phyloP scores from a whole-genome alignment of 2,329 filamentous ascomycete species.

The Pleoardoris graminearum region DNA sequence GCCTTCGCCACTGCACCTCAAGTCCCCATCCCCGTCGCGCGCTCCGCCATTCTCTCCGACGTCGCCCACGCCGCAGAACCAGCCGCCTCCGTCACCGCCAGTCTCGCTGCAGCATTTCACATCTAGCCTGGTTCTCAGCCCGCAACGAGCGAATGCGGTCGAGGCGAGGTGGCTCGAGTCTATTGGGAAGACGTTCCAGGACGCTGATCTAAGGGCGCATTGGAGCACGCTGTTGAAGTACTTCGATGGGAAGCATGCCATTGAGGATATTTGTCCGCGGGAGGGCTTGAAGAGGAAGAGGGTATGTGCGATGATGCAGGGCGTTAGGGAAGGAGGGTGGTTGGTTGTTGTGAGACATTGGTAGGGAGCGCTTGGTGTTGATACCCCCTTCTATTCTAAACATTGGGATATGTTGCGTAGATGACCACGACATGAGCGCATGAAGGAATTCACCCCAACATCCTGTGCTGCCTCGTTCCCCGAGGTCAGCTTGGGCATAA shows the following conservation, averaged over 20 bases:
- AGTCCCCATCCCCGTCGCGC: slow-evolving; percentile 34
- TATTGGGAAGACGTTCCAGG: slow-evolving; percentile 39
- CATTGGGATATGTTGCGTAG: background rate
- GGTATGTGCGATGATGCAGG: slow-evolving; percentile 58
- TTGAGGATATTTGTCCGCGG: slow-evolving; percentile 84
- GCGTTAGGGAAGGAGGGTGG: slow-evolving; percentile 72
- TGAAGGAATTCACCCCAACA: background rate
- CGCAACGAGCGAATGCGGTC: slow-evolving; percentile 74
- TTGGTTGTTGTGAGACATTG: slow-evolving; percentile 48
- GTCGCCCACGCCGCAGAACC: slow-evolving; percentile 7
- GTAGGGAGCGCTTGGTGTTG: slow-evolving; percentile 19
- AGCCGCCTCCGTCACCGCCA: slow-evolving; percentile 11
- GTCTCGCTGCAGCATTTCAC: slow-evolving; percentile 25
- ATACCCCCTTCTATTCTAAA: background rate
- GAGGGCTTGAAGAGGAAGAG: slow-evolving; percentile 83
- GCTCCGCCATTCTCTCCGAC: slow-evolving; percentile 21
- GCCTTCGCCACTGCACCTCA: slow-evolving; percentile 39
- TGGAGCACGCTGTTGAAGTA: slow-evolving; percentile 81
- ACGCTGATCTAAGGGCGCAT: slow-evolving; percentile 60
- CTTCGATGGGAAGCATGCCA: slow-evolving; percentile 80
- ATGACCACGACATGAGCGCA: background rate
- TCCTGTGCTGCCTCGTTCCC: too few species aligned
- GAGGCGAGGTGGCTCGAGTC: slow-evolving; percentile 71
- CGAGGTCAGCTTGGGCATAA: too few species aligned
- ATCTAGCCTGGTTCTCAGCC: slow-evolving; percentile 64